Evolutionary conservation across 2,329 filamentous ascomycete species (phyloP).

Genomic region (Colletotrichum euphorbiae): DNA sequence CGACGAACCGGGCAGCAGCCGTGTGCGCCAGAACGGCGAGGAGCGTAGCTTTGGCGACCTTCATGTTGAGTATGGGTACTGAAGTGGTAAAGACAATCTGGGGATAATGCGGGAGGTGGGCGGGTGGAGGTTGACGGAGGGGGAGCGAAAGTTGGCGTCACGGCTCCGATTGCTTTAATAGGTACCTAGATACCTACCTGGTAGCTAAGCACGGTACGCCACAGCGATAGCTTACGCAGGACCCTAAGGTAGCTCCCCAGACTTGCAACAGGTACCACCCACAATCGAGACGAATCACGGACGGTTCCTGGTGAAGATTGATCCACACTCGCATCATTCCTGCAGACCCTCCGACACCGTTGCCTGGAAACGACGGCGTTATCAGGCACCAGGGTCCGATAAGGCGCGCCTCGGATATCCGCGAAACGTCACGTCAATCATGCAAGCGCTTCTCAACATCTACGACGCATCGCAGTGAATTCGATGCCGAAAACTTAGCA

Average conservation of each 20-base stretch:
- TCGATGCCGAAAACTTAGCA: too few relatives aligned
- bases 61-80: slow-evolving; percentile 55
- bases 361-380: slow-evolving; percentile 13
- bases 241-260: slow-evolving; percentile 24
- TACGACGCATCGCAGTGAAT: too few relatives aligned
- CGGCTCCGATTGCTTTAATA: neutral
- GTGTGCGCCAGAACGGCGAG: slow-evolving; percentile 67
- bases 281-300: slow-evolving; percentile 3
- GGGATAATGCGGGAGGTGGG: slow-evolving; percentile 25
- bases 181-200: neutral
- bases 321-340: slow-evolving; percentile 5
- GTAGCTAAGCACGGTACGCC: slow-evolving; percentile 3
- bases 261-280: slow-evolving; percentile 8
- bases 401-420: slow-evolving; percentile 26
- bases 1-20: slow-evolving; percentile 67
- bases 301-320: neutral
- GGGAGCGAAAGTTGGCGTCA: slow-evolving; percentile 13
- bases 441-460: too few relatives aligned
- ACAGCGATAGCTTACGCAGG: slow-evolving; percentile 19
- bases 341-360: slow-evolving; percentile 4
- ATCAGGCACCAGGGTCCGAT: slow-evolving; percentile 14
- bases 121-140: slow-evolving; percentile 23
- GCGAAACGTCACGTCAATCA: neutral
- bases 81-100: neutral
- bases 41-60: slow-evolving; percentile 63